phyloP scores from a whole-genome alignment of 176 grass and related monocot species.

The Eremochloa ophiuroides region DNA sequence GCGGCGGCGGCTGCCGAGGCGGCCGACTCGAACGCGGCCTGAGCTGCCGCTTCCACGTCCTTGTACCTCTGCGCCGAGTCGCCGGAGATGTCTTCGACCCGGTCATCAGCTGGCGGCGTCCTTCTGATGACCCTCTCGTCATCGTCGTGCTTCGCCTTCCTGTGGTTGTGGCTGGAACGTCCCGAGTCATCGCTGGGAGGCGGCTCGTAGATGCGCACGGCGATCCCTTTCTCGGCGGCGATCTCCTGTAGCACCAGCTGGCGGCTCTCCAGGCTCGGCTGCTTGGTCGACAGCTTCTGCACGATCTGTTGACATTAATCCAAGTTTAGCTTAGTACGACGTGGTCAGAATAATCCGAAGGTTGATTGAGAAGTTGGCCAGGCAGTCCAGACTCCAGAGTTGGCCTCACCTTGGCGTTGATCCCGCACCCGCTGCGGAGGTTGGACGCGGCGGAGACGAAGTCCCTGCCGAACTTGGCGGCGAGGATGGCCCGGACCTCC shows the following conservation, averaged over 20 bases:
- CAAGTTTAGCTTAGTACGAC: background rate
- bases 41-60: conserved; percentile 67
- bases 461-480: conserved; percentile 58
- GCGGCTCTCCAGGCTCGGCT: conserved; percentile 59
- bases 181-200: background rate
- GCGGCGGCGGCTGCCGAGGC: conserved; percentile 70
- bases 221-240: conserved; percentile 67
- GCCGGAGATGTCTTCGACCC: conserved; percentile 7
- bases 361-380: background rate
- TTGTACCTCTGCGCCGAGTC: conserved; percentile 32
- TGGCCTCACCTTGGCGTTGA: conserved; percentile 55
- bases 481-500: conserved; percentile 47
- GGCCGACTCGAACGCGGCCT: conserved; percentile 79
- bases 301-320: conserved; percentile 49
- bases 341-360: background rate
- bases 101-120: background rate
- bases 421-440: conserved; percentile 52
- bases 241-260: conserved; percentile 75
- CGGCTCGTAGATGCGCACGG: conserved; percentile 37
- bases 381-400: background rate
- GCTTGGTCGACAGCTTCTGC: conserved; percentile 73
- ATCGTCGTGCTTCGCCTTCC: background rate
- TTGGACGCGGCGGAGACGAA: conserved; percentile 51
- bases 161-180: background rate
- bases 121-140: conserved; percentile 12